Conservation (phyloP, 345 rosid genomes). For the Acer yangbiense region DNA sequence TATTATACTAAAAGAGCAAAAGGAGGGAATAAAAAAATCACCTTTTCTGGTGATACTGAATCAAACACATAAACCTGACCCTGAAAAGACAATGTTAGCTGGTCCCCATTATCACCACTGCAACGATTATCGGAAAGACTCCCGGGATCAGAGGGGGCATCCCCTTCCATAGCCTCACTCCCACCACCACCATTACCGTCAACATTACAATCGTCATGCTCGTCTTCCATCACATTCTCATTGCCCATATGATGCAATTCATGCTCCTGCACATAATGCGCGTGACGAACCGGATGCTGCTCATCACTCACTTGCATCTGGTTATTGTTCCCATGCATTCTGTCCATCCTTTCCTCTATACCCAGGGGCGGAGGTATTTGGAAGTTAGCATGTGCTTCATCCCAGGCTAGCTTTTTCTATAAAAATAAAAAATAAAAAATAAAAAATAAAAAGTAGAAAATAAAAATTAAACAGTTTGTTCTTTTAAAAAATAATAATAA, state of each 20-base stretch:
- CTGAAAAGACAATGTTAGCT: slow-evolving; percentile 69
- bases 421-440: too few species aligned
- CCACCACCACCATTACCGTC: slow-evolving; percentile 34
- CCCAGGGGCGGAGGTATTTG: not conserved
- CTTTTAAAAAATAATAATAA: too few species aligned
- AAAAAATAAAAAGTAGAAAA: too few species aligned
- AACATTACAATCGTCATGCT: slow-evolving; percentile 34
- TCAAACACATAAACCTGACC: slow-evolving; percentile 84
- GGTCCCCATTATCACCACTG: slow-evolving; percentile 54
- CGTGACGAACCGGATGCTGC: slow-evolving; percentile 43
- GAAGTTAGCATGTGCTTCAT: too few species aligned
- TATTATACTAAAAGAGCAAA: not conserved
- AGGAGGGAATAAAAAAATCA: slow-evolving; percentile 14
- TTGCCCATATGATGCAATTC: slow-evolving; percentile 44
- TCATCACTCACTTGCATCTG: slow-evolving; percentile 46
- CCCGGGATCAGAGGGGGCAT: slow-evolving; percentile 56
- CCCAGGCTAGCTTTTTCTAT: too few species aligned
- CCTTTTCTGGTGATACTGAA: slow-evolving; percentile 71
- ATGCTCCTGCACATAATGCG: slow-evolving; percentile 46
- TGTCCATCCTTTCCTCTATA: slow-evolving; percentile 40
- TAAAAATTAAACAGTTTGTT: too few species aligned
- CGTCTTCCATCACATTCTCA: slow-evolving; percentile 43
- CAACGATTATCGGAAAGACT: slow-evolving; percentile 45
- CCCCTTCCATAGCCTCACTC: slow-evolving; percentile 42
- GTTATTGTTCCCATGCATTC: slow-evolving; percentile 39